Evolutionary conservation across 345 rosid species (phyloP).

Genomic region (Populus pruinosa): DNA sequence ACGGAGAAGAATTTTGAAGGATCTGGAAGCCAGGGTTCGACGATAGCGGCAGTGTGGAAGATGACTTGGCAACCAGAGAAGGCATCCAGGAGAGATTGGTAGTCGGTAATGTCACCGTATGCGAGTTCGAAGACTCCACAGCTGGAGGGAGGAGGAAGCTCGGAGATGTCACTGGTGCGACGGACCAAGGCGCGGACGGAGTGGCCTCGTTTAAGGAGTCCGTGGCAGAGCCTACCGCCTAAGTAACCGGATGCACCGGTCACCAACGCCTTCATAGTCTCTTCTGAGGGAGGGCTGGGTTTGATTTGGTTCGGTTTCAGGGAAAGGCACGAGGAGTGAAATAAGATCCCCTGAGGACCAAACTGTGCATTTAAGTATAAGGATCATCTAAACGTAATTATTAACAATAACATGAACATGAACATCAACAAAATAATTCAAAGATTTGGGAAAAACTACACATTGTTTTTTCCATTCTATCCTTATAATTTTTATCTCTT

Average conservation of each 20-base stretch:
- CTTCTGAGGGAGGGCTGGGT: background rate
- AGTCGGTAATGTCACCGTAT: slow-evolving; percentile 83
- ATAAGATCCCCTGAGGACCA: too few species aligned
- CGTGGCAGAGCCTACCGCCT: slow-evolving; percentile 75
- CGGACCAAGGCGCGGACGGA: slow-evolving; percentile 78
- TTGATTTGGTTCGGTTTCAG: background rate
- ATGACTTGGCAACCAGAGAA: slow-evolving; percentile 64
- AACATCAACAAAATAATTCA: too few species aligned
- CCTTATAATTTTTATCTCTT: too few species aligned
- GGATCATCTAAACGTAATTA: too few species aligned
- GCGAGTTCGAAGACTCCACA: slow-evolving; percentile 45
- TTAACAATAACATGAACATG: too few species aligned
- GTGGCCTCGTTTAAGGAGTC: slow-evolving; percentile 56
- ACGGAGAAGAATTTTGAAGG: slow-evolving; percentile 70
- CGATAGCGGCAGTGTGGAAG: slow-evolving; percentile 84
- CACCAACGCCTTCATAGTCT: slow-evolving; percentile 48
- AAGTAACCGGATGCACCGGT: slow-evolving; percentile 86
- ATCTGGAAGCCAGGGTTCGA: slow-evolving; percentile 93
- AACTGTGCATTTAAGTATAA: too few species aligned
- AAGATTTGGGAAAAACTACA: too few species aligned
- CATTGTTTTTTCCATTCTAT: too few species aligned
- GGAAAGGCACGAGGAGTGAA: too few species aligned
- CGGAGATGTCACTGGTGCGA: slow-evolving; percentile 70
- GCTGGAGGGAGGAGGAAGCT: slow-evolving; percentile 37
- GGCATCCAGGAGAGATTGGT: slow-evolving; percentile 51